Percentiles rank a stretch among this genome's conserved stretches.
Conservation (phyloP, 805 yeast genomes). For the Nakazawaea sp. region DNA sequence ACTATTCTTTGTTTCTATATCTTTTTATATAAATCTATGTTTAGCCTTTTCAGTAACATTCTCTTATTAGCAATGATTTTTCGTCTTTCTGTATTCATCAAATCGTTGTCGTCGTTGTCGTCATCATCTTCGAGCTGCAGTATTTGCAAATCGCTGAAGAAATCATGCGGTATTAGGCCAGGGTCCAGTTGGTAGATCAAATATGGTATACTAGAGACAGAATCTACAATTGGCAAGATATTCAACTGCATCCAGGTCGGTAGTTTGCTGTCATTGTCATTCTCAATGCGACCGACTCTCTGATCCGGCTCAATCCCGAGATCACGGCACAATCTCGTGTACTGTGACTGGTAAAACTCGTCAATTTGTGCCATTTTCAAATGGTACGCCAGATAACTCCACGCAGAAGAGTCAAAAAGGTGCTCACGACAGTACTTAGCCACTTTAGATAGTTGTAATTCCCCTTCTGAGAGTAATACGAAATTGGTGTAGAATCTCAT, state of each 20-base stretch:
- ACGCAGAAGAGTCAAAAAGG: not conserved
- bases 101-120: no score
- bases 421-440: not conserved
- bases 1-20: not conserved
- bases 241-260: not conserved
- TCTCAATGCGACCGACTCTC: no score
- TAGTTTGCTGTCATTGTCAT: no score
- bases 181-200: not conserved
- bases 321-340: not conserved
- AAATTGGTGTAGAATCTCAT: slow-evolving; percentile 23
- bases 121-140: no score
- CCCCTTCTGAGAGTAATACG: slow-evolving; percentile 8
- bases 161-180: not conserved
- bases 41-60: not conserved
- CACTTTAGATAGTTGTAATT: no score
- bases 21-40: not conserved
- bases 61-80: not conserved
- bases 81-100: no score
- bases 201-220: slow-evolving; percentile 2
- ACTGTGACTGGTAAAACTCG: slow-evolving; percentile 2
- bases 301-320: not conserved
- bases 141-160: not conserved
- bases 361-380: not conserved
- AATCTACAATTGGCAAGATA: not conserved
- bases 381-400: not conserved